phyloP scores from a whole-genome alignment of 768 basidiomycete species.

The Suillus spraguei region DNA sequence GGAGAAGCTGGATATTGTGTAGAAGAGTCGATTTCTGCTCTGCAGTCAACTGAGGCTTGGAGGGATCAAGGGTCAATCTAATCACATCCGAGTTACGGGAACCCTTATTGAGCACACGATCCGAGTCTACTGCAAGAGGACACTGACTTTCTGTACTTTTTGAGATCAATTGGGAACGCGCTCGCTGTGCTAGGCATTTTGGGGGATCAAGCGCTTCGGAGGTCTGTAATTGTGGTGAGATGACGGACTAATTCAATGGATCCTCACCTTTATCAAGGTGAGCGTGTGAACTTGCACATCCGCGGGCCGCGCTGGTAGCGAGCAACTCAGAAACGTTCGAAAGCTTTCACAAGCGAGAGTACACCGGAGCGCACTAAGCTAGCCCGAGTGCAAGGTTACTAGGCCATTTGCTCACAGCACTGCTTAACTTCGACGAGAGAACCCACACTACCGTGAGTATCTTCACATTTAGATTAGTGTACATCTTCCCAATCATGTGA shows the following conservation, averaged over 20 bases:
- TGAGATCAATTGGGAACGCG: slow-evolving; percentile 78
- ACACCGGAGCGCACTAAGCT: slow-evolving; percentile 11
- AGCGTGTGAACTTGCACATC: slow-evolving; percentile 29
- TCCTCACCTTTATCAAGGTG: slow-evolving; percentile 24
- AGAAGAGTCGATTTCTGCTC: slow-evolving; percentile 62
- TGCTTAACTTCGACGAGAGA: slow-evolving; percentile 16
- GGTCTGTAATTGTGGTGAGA: slow-evolving; percentile 6
- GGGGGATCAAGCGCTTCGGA: slow-evolving; percentile 8
- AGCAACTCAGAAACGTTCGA: slow-evolving; percentile 22
- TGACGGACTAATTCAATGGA: slow-evolving; percentile 7
- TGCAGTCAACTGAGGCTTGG: slow-evolving; percentile 58
- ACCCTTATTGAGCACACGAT: slow-evolving; percentile 9
- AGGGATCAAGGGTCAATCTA: slow-evolving; percentile 75
- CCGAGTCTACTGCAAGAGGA: neutral
- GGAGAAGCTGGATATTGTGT: slow-evolving; percentile 77
- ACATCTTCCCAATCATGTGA: slow-evolving; percentile 16
- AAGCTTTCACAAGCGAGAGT: slow-evolving; percentile 15
- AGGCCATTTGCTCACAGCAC: slow-evolving; percentile 16
- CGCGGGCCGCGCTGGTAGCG: slow-evolving; percentile 8
- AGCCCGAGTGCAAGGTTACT: slow-evolving; percentile 4
- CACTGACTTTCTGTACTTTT: slow-evolving; percentile 69
- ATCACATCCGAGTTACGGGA: slow-evolving; percentile 9
- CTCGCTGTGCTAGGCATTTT: slow-evolving; percentile 44
- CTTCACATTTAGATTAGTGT: slow-evolving; percentile 10
- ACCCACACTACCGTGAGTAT: slow-evolving; percentile 8